These are phyloP conservation scores for Fusarium tjaetaba DNA, from an alignment of 2,329 filamentous ascomycete species.

Conservation along the genomic window DNA sequence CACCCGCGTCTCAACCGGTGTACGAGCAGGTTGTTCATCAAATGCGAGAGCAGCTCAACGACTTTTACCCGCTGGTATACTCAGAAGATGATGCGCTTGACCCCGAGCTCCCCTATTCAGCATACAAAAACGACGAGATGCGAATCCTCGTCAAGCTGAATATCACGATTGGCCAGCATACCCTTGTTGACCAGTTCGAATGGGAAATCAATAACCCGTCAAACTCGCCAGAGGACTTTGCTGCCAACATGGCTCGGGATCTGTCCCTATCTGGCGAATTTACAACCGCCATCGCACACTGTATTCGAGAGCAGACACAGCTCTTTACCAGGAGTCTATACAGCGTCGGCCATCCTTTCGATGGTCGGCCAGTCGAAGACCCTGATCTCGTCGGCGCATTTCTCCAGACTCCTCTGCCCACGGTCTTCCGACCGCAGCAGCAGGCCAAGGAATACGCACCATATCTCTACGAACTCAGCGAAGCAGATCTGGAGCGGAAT, in stretches of 20 bases:
- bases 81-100: constrained; percentile 92
- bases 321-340: constrained; percentile 94
- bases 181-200: constrained; percentile 95
- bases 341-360: constrained; percentile 92
- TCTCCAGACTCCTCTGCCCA: constrained; percentile 82
- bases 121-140: constrained; percentile 99
- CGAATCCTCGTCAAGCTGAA: constrained; percentile 94
- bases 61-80: constrained; percentile 92
- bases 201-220: constrained; percentile 98
- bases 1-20: constrained; percentile 72
- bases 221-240: constrained; percentile 96
- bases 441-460: constrained; percentile 94
- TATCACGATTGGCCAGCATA: constrained; percentile 95
- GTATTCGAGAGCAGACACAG: constrained; percentile 94
- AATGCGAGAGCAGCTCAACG: constrained; percentile 88
- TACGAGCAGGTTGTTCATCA: constrained; percentile 71
- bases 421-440: constrained; percentile 89
- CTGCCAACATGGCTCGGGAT: constrained; percentile 86
- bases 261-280: constrained; percentile 94
- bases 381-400: constrained; percentile 88
- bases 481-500: constrained; percentile 87
- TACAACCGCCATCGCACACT: constrained; percentile 96
- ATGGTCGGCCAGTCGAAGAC: constrained; percentile 92
- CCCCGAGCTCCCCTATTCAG: constrained; percentile 86
- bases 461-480: constrained; percentile 92